A percentile compares a stretch with the other conserved stretches of the same genome.
These are phyloP conservation scores for Amyloporia xantha DNA, from an alignment of 768 basidiomycete genomes.

Conservation along the genomic window DNA sequence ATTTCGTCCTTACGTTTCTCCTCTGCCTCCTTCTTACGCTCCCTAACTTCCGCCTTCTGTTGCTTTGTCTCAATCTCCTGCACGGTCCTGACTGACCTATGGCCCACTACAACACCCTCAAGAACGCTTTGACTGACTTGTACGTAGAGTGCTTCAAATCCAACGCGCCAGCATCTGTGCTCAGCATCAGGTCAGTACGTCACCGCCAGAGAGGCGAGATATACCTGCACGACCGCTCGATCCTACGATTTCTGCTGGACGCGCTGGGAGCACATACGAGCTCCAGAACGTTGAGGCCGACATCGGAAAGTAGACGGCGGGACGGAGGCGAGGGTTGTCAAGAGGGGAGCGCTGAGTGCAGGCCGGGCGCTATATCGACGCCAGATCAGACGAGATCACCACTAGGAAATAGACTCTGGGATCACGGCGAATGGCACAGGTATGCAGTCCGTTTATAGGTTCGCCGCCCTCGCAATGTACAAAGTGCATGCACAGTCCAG, in stretches of 20 bases:
- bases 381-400: too few species aligned
- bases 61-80: conserved; percentile 59
- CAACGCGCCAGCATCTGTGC: conserved; percentile 33
- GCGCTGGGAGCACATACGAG: conserved; percentile 68
- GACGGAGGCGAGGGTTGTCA: conserved; percentile 38
- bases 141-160: conserved; percentile 74
- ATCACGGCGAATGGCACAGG: too few species aligned
- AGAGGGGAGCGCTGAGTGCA: conserved; percentile 56
- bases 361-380: conserved; percentile 52
- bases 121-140: conserved; percentile 78
- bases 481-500: not conserved
- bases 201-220: conserved; percentile 19
- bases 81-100: conserved; percentile 50
- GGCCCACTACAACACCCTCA: conserved; percentile 60
- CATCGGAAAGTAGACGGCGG: conserved; percentile 64
- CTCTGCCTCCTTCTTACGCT: conserved; percentile 41
- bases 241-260: conserved; percentile 56
- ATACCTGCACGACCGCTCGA: conserved; percentile 14
- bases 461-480: too few species aligned
- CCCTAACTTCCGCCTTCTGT: conserved; percentile 51
- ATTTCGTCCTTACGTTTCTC: conserved; percentile 42
- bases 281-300: conserved; percentile 72
- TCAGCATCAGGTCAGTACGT: conserved; percentile 21
- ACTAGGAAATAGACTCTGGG: too few species aligned
- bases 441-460: too few species aligned